These are phyloP conservation scores for Mrakiaceae sp. DNA, from an alignment of 1,284 basidiomycete species.

Conservation along the genomic window DNA sequence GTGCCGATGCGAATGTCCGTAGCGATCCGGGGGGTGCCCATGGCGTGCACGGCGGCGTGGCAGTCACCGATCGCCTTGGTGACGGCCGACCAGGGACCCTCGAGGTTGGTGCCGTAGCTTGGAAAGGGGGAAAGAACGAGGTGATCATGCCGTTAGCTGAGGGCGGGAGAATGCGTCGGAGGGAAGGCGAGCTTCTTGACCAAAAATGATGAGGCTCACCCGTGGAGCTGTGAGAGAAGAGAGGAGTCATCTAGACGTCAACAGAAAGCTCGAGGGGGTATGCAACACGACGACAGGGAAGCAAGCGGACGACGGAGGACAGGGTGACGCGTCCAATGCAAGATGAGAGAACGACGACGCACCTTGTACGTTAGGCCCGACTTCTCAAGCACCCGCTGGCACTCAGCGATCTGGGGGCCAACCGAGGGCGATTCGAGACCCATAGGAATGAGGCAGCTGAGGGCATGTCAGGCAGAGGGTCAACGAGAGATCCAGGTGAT, in stretches of 20 bases:
- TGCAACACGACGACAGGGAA: not conserved
- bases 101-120: slow-evolving; percentile 72
- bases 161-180: not conserved
- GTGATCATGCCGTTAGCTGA: not conserved
- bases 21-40: slow-evolving; percentile 50
- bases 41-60: slow-evolving; percentile 74
- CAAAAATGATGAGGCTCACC: slow-evolving; percentile 17
- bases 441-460: slow-evolving; percentile 37
- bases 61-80: slow-evolving; percentile 48
- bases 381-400: slow-evolving; percentile 65
- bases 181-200: slow-evolving; percentile 42
- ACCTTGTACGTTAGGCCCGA: slow-evolving; percentile 63
- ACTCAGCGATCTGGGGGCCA: slow-evolving; percentile 42
- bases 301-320: not conserved
- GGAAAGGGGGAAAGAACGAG: slow-evolving; percentile 12
- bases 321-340: not conserved
- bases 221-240: not conserved
- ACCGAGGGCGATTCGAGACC: slow-evolving; percentile 32
- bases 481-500: not conserved
- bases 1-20: slow-evolving; percentile 91
- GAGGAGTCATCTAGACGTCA: not conserved
- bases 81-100: slow-evolving; percentile 75
- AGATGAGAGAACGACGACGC: not conserved
- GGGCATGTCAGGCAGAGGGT: not conserved
- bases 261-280: not conserved